Conservation (phyloP, 129 eudicot species). For the Tanacetum coccineum region DNA sequence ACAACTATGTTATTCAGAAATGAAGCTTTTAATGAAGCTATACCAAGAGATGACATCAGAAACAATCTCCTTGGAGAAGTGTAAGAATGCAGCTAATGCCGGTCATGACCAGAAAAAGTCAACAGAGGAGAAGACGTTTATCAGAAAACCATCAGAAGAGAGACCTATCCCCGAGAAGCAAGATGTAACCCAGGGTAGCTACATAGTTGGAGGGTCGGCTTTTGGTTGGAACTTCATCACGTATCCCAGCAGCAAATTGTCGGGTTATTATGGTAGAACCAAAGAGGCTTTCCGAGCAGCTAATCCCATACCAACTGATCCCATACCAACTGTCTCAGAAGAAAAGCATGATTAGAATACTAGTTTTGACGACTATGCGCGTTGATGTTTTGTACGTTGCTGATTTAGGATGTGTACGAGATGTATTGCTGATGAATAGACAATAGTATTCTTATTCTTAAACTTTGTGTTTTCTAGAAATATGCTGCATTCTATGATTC, state of each 20-base stretch:
- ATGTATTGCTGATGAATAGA: slow-evolving; percentile 7
- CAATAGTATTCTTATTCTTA: background rate
- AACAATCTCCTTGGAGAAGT: slow-evolving; percentile 25
- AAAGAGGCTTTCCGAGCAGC: slow-evolving; percentile 68
- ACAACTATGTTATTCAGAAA: slow-evolving; percentile 39
- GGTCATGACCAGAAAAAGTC: slow-evolving; percentile 27
- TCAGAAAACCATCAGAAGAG: slow-evolving; percentile 41
- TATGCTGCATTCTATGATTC: background rate
- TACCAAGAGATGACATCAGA: slow-evolving; percentile 61
- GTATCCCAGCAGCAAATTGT: slow-evolving; percentile 32
- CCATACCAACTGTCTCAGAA: background rate
- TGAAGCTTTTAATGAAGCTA: slow-evolving; percentile 58
- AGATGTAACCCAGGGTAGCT: slow-evolving; percentile 46
- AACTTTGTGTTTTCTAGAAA: background rate
- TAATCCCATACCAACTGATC: slow-evolving; percentile 9
- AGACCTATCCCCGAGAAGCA: slow-evolving; percentile 35
- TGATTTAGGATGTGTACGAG: slow-evolving; percentile 10
- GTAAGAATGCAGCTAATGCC: slow-evolving; percentile 25
- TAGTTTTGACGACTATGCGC: slow-evolving; percentile 14
- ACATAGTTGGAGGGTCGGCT: slow-evolving; percentile 92
- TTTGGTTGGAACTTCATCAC: slow-evolving; percentile 96
- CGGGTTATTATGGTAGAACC: slow-evolving; percentile 70
- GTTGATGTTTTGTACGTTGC: background rate
- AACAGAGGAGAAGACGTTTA: slow-evolving; percentile 13
- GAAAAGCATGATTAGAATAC: slow-evolving; percentile 16